Evolutionary conservation across 2,329 filamentous ascomycete species (phyloP), one percentile per base, ranked within the genome.

Genomic region (Paraphaeosphaeria minitans): DNA sequence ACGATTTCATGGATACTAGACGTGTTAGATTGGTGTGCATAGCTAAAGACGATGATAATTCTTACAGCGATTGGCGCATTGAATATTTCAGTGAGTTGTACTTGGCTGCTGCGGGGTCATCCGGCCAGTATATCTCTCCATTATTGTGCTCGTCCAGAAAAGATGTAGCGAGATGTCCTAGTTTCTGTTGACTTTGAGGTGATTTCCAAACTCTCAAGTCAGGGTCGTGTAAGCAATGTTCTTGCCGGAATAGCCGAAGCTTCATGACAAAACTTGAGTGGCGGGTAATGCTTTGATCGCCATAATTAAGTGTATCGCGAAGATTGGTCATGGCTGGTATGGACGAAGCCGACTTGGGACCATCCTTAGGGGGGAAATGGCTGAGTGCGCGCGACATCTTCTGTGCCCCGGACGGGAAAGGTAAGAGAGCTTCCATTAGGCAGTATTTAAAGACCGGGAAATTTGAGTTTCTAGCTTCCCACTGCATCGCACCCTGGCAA

Each of bases 41-140:
- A 10, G 31, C 7, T 35, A 35, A 7, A 7, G 31, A 35, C 13
- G 31, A 35, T n/a, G n/a, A n/a, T n/a, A 35, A 27, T 6, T 52
- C 53, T 33, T 57, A 57, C 55, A 52, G 33, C 35, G 27, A 16
- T 31, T 24, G 55, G 24, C 53, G 46, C 37, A 45, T 57, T 10
- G 55, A 57, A 35, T 57, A 57, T 39, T 57, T 47, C 12, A 57
- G 37, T 27, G 37, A 12, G 39, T 57, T 57, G 48, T 52, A 52
- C 37, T 57, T 57, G 22, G 47, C 10, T 31, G 55, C 39, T 21
- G 21, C 35, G 14, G 37, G 33, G 29, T 57, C 55, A 29, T 39
- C 37, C 8, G 55, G 55, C 55, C 55, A 57, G 29, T 57, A 57
- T 52, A 53, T 13, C 24, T 53, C 48, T 2, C 55, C 55, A 57